Conservation (phyloP, 2,329 filamentous ascomycete genomes). For the Paecilomyces niveus region DNA sequence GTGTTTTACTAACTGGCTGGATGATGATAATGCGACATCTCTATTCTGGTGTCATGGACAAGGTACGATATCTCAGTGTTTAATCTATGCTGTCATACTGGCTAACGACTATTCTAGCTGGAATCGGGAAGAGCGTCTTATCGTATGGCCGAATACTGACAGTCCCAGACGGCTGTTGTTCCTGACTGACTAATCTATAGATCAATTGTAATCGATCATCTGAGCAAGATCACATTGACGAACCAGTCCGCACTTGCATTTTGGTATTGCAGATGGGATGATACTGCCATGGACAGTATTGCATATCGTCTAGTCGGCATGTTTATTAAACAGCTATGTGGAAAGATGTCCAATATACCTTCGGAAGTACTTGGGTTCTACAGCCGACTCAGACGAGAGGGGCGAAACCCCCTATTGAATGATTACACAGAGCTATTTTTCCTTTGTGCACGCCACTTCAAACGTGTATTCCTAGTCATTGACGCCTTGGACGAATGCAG, state of each 20-base stretch:
- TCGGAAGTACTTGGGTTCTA: not conserved
- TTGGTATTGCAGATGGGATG: slow-evolving; percentile 6
- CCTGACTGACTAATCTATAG: not conserved
- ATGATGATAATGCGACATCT: not conserved
- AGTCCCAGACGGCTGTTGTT: not conserved
- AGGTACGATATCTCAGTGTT: not conserved
- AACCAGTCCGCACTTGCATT: slow-evolving; percentile 1
- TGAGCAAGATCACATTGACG: not conserved
- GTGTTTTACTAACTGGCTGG: not conserved
- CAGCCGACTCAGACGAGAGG: slow-evolving; percentile 1
- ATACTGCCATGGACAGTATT: not conserved
- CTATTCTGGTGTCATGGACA: slow-evolving; percentile 3
- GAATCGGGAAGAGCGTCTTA: slow-evolving; percentile 6
- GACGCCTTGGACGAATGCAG: slow-evolving; percentile 6
- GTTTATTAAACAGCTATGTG: slow-evolving; percentile 6
- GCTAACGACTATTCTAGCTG: not conserved
- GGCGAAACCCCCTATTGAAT: slow-evolving; percentile 1
- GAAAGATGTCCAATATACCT: slow-evolving; percentile 2
- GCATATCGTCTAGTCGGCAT: slow-evolving; percentile 2
- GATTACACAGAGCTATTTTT: slow-evolving; percentile 1
- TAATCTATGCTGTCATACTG: not conserved
- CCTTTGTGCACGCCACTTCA: slow-evolving; percentile 3
- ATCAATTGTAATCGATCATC: slow-evolving; percentile 5
- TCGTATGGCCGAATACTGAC: slow-evolving; percentile 2
- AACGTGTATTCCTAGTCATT: not conserved